Evolutionary conservation across 2,329 filamentous ascomycete species (phyloP), one percentile per base, ranked within the genome.

Genomic region (Trichoderma asperellum): DNA sequence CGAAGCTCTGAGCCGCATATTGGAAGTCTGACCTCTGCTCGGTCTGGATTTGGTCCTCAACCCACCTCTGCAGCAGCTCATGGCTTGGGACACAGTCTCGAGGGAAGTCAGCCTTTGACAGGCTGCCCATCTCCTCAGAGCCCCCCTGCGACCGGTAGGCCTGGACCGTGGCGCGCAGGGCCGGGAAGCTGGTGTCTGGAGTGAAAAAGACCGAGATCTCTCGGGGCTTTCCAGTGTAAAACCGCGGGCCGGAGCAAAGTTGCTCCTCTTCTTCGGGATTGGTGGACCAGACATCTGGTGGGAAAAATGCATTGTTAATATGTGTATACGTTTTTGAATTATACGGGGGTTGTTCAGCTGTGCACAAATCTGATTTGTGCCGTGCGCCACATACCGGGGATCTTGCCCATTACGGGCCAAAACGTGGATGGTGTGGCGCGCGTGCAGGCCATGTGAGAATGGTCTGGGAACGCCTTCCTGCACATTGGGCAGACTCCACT

Each of bases 401-500:
- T 76, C 70, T 76, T 77, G 72, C 76, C 76, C 75, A 81, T 79
- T 72, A 81, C 78, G 57, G 80, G 80, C 76, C 77, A 79, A 68
- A 78, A 76, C 74, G 76, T 76, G 69, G 72, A 76, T 70, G 79
- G 80, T 72, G 77, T 81, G 69, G 75, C 76, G 70, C 80, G 80
- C 64, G 76, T 81, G 72, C 80, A 81, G 69, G 79, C 79, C 61
- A 81, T 73, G 73, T 81, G 80, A 62, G 79, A 78, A 73, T 81
- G 79, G 65, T 80, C 75, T 65, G 80, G 80, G 67, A 81, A 81
- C 56, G 79, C 76, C 73, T 81, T 81, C 70, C 80, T 78, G 74
- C 80, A 81, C 62, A 78, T 79, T 73, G 80, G 80, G 75, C 80
- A 81, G 73, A 81, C 79, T 73, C 80, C 80, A 78, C 74, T 80